phyloP scores from a whole-genome alignment of 805 yeast species.

The Kodamaea fukazawae region DNA sequence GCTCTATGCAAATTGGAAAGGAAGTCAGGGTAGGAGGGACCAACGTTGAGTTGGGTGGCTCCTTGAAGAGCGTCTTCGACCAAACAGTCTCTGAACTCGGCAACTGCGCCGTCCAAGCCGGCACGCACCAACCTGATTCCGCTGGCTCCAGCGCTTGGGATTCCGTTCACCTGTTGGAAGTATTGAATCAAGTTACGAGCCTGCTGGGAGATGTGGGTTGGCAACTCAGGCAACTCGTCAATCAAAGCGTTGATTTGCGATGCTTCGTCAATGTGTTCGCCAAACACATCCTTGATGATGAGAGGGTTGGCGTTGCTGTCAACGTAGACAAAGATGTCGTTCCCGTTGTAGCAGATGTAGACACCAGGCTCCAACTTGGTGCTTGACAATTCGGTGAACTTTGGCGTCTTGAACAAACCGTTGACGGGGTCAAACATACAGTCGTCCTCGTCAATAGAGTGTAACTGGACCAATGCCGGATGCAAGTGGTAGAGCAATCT shows the following conservation, averaged over 20 bases:
- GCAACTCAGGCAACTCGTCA: slow-evolving; percentile 66
- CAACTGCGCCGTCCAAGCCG: slow-evolving; percentile 59
- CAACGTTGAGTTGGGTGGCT: slow-evolving; percentile 37
- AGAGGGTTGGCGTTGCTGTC: slow-evolving; percentile 66
- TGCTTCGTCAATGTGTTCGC: slow-evolving; percentile 45
- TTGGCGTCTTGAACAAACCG: slow-evolving; percentile 50
- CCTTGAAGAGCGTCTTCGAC: slow-evolving; percentile 65
- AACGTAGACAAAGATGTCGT: slow-evolving; percentile 57
- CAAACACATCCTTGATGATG: slow-evolving; percentile 73
- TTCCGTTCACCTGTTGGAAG: slow-evolving; percentile 41
- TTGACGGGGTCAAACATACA: slow-evolving; percentile 28
- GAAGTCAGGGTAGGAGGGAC: slow-evolving; percentile 62
- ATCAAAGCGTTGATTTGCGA: slow-evolving; percentile 46
- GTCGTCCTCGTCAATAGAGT: slow-evolving; percentile 58
- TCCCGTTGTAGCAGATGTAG: slow-evolving; percentile 73
- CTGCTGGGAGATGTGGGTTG: slow-evolving; percentile 66
- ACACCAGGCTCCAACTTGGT: slow-evolving; percentile 65
- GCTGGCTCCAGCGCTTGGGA: slow-evolving; percentile 25
- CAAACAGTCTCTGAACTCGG: slow-evolving; percentile 52
- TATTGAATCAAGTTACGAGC: slow-evolving; percentile 61
- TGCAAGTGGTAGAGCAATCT: slow-evolving; percentile 64
- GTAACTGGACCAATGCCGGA: slow-evolving; percentile 77
- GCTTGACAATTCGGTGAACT: slow-evolving; percentile 42
- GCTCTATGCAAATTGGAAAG: slow-evolving; percentile 65
- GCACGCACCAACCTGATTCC: slow-evolving; percentile 63